These are phyloP conservation scores for Nicotiana obtusifolia DNA, from an alignment of 257 asterid genomes.

Conservation along the genomic window DNA sequence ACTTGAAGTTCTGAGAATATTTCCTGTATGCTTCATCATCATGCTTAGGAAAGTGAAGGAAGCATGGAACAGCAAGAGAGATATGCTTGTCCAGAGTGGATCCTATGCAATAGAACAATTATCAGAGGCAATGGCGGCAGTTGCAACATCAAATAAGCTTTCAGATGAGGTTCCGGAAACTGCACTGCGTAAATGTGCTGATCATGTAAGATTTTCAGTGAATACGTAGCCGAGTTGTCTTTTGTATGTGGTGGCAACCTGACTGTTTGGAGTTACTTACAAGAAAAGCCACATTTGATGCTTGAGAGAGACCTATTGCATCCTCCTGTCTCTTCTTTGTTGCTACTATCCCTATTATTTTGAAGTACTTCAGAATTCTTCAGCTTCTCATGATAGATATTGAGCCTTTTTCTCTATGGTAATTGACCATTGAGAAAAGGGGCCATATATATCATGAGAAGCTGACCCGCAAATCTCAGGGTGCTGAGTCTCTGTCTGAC, in stretches of 20 bases:
- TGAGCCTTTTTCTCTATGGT: not conserved
- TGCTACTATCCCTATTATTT: not conserved
- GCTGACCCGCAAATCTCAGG: not conserved
- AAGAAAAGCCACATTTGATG: not conserved
- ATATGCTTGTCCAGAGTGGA: conserved; percentile 59
- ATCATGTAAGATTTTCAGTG: conserved; percentile 42
- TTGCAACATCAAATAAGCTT: conserved; percentile 54
- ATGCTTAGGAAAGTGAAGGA: conserved; percentile 80
- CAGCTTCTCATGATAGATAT: not conserved
- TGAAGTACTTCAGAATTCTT: not conserved
- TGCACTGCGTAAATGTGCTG: conserved; percentile 67
- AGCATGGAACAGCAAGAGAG: conserved; percentile 83
- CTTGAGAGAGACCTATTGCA: not conserved
- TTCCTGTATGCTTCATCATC: conserved; percentile 5
- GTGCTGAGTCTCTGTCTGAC: not conserved
- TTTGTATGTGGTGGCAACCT: not conserved
- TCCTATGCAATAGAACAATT: conserved; percentile 79
- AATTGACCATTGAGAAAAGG: not conserved
- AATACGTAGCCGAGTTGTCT: not conserved
- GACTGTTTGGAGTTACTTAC: not conserved
- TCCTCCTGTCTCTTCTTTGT: not conserved
- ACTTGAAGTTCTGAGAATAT: not conserved
- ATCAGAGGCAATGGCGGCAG: conserved; percentile 67
- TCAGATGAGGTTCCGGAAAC: conserved; percentile 57
- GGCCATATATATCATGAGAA: too few relatives aligned